Conservation (phyloP, 805 yeast species). For the Sugiyamaella floridensis region DNA sequence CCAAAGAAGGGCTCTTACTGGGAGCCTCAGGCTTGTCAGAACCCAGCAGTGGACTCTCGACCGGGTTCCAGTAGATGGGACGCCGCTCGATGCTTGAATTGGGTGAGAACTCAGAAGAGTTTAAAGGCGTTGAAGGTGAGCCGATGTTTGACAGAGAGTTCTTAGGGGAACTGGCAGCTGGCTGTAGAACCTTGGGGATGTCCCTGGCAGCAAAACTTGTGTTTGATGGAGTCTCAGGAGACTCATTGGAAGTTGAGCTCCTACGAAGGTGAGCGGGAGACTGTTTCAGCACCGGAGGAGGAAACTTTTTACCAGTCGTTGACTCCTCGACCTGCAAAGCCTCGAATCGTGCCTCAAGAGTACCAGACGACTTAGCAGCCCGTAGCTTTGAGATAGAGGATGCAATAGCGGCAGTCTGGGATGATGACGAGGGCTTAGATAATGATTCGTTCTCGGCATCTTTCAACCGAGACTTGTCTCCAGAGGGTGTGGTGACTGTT, state of each 20-base stretch:
- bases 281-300: not conserved
- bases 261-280: not conserved
- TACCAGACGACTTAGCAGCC: not conserved
- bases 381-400: not conserved
- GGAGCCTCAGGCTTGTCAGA: not conserved
- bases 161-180: not conserved
- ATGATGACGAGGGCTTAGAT: no score
- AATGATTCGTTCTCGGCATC: no score
- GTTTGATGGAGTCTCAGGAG: no score
- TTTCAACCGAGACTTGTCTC: no score
- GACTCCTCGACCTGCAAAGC: not conserved
- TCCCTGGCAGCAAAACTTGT: not conserved
- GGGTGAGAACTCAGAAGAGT: not conserved
- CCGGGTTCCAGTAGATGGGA: constrained; percentile 1
- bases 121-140: not conserved
- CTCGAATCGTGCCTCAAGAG: not conserved
- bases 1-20: not conserved
- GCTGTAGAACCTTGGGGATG: not conserved
- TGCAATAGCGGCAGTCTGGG: no score
- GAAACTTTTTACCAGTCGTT: not conserved
- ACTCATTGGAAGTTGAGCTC: no score
- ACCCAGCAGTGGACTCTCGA: constrained; percentile 1
- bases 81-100: not conserved
- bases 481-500: no score
- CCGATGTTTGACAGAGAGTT: not conserved